phyloP scores from a whole-genome alignment of 169 alveolate species.

The Plasmodium gallinaceum region DNA sequence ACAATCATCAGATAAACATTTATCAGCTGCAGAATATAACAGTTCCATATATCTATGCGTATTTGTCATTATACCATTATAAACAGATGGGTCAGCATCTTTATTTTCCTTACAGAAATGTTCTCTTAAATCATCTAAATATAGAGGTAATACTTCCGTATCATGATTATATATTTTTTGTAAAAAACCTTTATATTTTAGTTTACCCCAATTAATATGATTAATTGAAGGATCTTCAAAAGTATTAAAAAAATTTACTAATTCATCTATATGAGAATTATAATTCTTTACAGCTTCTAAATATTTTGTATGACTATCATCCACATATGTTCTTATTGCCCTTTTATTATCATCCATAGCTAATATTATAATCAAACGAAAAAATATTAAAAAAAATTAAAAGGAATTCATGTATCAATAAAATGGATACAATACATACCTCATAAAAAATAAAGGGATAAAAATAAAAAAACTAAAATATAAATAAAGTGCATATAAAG shows the following conservation, averaged over 20 bases:
- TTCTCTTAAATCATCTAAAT: conserved; percentile 64
- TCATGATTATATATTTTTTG: conserved; percentile 66
- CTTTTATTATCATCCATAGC: conserved; percentile 21
- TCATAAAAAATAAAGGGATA: neutral
- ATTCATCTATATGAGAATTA: conserved; percentile 48
- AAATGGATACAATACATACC: neutral
- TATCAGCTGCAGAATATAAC: conserved; percentile 84
- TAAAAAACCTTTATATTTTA: conserved; percentile 57
- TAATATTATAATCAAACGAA: neutral
- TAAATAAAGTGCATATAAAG: too few species aligned
- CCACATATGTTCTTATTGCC: conserved; percentile 57
- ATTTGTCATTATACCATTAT: conserved; percentile 86
- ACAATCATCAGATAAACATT: conserved; percentile 63
- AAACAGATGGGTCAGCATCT: conserved; percentile 74
- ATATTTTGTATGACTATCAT: conserved; percentile 66
- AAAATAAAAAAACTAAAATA: neutral
- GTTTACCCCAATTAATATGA: conserved; percentile 63
- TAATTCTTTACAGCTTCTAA: conserved; percentile 72
- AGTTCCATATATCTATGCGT: conserved; percentile 84
- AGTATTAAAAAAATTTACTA: conserved; percentile 34
- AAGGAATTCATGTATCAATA: neutral
- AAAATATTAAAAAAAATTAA: too few species aligned
- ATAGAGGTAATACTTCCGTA: conserved; percentile 65
- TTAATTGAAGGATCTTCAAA: conserved; percentile 65
- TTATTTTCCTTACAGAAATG: conserved; percentile 63